These are phyloP conservation scores for Chaetomidium leptoderma DNA, from an alignment of 495 filamentous ascomycete species.

Conservation along the genomic window DNA sequence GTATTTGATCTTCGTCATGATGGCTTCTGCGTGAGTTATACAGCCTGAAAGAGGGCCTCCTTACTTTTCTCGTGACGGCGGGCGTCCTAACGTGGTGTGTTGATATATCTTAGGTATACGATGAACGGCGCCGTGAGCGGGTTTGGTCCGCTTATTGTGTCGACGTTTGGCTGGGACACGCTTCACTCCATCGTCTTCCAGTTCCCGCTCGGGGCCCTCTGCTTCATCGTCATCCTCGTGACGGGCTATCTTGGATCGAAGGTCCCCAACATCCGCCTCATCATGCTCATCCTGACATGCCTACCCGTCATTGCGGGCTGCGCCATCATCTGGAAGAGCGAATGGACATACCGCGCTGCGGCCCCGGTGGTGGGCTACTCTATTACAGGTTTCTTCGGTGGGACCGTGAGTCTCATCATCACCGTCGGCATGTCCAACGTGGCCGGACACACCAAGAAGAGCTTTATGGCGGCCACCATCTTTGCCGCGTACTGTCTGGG, in stretches of 20 bases:
- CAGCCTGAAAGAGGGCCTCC: too few relatives aligned
- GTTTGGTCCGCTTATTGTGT: conserved; percentile 70
- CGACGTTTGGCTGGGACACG: conserved; percentile 64
- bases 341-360: conserved; percentile 59
- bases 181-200: conserved; percentile 67
- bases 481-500: conserved; percentile 74
- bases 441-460: conserved; percentile 75
- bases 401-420: conserved; percentile 61
- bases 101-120: conserved; percentile 49
- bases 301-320: conserved; percentile 70
- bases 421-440: conserved; percentile 67
- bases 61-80: not conserved
- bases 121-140: conserved; percentile 74
- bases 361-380: conserved; percentile 65
- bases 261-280: conserved; percentile 59
- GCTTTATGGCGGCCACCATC: conserved; percentile 64
- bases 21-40: conserved; percentile 43
- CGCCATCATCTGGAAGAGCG: conserved; percentile 67
- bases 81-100: not conserved
- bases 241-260: conserved; percentile 58
- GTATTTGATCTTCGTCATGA: conserved; percentile 44
- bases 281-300: conserved; percentile 60
- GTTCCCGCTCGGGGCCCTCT: conserved; percentile 64
- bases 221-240: conserved; percentile 59
- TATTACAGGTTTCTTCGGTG: conserved; percentile 66